Evolutionary conservation across 352 stramenopile species (phyloP).

Genomic region (Halophytophthora polymorphica): DNA sequence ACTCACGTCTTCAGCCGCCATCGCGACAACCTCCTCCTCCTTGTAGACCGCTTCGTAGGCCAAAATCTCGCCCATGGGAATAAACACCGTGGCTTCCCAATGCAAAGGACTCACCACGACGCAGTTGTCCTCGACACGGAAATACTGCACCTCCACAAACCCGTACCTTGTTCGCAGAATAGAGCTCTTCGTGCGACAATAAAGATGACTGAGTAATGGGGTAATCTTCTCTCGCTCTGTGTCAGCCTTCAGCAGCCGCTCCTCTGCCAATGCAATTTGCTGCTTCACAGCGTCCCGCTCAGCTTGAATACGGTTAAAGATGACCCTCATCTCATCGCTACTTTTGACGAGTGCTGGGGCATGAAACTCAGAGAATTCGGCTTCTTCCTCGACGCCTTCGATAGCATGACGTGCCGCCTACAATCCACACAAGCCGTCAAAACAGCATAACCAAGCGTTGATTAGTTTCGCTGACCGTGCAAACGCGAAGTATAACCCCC

Average conservation of each 20-base stretch:
- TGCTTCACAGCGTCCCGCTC: constrained; percentile 25
- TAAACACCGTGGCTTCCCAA: constrained; percentile 57
- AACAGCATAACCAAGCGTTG: neutral
- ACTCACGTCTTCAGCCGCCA: constrained; percentile 40
- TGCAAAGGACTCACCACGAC: constrained; percentile 38
- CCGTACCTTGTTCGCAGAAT: constrained; percentile 49
- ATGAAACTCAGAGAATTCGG: constrained; percentile 72
- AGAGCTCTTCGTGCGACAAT: constrained; percentile 34
- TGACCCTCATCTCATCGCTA: constrained; percentile 49
- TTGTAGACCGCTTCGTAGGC: constrained; percentile 36
- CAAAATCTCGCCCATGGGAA: constrained; percentile 43
- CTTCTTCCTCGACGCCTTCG: constrained; percentile 75
- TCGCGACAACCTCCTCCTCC: constrained; percentile 43
- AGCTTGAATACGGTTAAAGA: constrained; percentile 32
- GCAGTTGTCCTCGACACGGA: constrained; percentile 46
- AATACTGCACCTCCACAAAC: constrained; percentile 41
- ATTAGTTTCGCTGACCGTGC: neutral
- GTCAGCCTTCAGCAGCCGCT: constrained; percentile 17
- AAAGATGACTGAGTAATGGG: constrained; percentile 34
- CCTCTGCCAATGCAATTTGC: constrained; percentile 11
- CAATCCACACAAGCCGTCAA: too few relatives aligned
- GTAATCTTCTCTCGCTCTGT: constrained; percentile 15
- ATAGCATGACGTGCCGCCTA: constrained; percentile 45
- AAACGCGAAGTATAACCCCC: too few relatives aligned
- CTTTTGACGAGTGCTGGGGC: constrained; percentile 55